A percentile compares a stretch with the other conserved stretches of the same genome.
These are phyloP conservation scores for Rhodosorus marinus DNA, from an alignment of 23 red algal species.

Conservation along the genomic window DNA sequence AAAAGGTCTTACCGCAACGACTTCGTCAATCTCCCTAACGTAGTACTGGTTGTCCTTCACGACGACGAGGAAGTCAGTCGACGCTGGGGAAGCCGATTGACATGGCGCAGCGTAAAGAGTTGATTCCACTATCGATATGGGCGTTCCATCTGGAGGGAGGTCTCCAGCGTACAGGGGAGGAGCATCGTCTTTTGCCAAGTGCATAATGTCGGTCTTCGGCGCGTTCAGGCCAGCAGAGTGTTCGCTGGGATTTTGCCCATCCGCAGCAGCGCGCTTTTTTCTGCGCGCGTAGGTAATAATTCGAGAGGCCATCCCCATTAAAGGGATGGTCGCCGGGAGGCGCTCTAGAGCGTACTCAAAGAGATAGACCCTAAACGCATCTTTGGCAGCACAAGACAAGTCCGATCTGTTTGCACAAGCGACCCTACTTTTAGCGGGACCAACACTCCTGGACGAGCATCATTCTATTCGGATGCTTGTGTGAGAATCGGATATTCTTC, in stretches of 20 bases:
- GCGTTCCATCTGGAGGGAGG: constrained; percentile 34
- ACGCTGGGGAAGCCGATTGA: neutral
- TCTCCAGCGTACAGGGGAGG: constrained; percentile 71
- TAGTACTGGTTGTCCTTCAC: constrained; percentile 28
- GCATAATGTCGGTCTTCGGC: constrained; percentile 53
- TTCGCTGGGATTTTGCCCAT: too few species aligned
- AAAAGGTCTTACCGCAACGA: constrained; percentile 44
- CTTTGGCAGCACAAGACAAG: constrained; percentile 39
- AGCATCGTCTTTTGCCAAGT: constrained; percentile 70
- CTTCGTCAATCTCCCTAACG: constrained; percentile 79
- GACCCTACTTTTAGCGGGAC: neutral
- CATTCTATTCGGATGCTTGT: too few species aligned
- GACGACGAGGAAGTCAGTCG: constrained; percentile 40
- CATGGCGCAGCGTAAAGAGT: constrained; percentile 55
- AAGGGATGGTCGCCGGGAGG: constrained; percentile 32
- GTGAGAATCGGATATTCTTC: too few species aligned
- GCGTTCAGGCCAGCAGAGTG: constrained; percentile 1
- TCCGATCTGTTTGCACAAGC: constrained; percentile 6
- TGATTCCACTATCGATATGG: constrained; percentile 49
- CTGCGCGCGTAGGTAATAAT: constrained; percentile 57
- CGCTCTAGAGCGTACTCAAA: constrained; percentile 85
- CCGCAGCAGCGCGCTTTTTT: constrained; percentile 34
- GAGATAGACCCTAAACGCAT: constrained; percentile 38
- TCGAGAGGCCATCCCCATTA: constrained; percentile 83
- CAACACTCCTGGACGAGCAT: too few species aligned